A percentile compares a stretch with the other conserved stretches of the same genome.
Evolutionary conservation across 225 moss, liverwort and hornwort genomes (phyloP).

Genomic region (Takakia lepidozioides): DNA sequence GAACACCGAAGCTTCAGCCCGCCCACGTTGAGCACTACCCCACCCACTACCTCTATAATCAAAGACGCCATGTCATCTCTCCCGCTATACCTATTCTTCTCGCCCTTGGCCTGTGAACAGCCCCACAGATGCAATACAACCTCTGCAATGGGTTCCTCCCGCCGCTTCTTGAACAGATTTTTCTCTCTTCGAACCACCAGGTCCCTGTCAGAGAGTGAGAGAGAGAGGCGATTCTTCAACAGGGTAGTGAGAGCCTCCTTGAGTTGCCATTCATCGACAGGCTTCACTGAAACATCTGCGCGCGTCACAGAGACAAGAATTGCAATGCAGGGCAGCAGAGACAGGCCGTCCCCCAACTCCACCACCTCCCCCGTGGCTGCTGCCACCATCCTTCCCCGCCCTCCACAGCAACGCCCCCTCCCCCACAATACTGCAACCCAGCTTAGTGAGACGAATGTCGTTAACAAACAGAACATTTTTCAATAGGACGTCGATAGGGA

Average conservation of each 20-base stretch:
- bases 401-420: too few species aligned
- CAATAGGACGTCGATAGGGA: too few species aligned
- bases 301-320: conserved; percentile 39
- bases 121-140: conserved; percentile 45
- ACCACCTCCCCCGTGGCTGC: conserved; percentile 11
- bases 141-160: conserved; percentile 46
- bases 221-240: conserved; percentile 40
- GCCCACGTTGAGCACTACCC: conserved; percentile 38
- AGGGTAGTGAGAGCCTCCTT: conserved; percentile 35
- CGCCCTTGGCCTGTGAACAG: conserved; percentile 1
- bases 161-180: conserved; percentile 41
- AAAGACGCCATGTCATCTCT: conserved; percentile 19
- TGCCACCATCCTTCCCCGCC: conserved; percentile 12
- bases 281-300: conserved; percentile 47
- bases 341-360: conserved; percentile 38
- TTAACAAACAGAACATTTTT: too few species aligned
- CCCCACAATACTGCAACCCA: too few species aligned
- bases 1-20: conserved; percentile 50
- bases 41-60: conserved; percentile 31
- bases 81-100: conserved; percentile 1
- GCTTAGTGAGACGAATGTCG: too few species aligned
- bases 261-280: conserved; percentile 59
- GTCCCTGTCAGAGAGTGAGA: conserved; percentile 31
- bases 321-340: conserved; percentile 39
- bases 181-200: conserved; percentile 40